A percentile compares a stretch with the other conserved stretches of the same genome.
These are phyloP conservation scores for Orychophragmus violaceus DNA, from an alignment of 345 rosid species.

Conservation along the genomic window DNA sequence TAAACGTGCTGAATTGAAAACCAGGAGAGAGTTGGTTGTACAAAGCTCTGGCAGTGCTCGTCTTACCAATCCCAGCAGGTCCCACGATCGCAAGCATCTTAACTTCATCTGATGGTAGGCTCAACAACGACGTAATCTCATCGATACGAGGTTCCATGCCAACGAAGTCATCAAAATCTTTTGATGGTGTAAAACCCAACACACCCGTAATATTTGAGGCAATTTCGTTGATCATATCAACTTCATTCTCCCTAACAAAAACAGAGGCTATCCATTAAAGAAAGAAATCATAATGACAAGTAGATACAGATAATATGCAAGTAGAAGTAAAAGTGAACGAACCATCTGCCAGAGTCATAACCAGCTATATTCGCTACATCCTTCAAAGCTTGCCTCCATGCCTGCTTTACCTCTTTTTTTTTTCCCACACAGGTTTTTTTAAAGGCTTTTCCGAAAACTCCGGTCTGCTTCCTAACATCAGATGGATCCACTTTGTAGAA, in stretches of 20 bases:
- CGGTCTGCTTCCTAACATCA: neutral
- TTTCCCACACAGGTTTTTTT: neutral
- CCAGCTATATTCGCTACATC: neutral
- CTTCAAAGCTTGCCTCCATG: neutral
- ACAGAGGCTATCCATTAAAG: neutral
- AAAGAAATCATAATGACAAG: neutral
- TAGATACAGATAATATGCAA: neutral
- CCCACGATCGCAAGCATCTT: neutral
- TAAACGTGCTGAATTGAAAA: neutral
- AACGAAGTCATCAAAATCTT: neutral
- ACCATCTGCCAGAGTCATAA: neutral
- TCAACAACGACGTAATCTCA: neutral
- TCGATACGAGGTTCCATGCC: neutral
- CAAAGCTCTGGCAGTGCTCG: neutral
- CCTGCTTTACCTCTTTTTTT: neutral
- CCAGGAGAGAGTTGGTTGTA: neutral
- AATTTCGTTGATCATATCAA: neutral
- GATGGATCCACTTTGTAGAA: neutral
- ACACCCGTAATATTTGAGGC: neutral
- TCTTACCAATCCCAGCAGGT: neutral
- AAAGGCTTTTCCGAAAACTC: neutral
- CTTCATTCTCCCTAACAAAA: neutral
- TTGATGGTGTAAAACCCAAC: neutral
- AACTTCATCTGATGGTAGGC: neutral
- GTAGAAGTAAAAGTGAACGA: neutral